Evolutionary conservation across 75 land plant genomes (phyloP).

Genomic region (Picea glauca): DNA sequence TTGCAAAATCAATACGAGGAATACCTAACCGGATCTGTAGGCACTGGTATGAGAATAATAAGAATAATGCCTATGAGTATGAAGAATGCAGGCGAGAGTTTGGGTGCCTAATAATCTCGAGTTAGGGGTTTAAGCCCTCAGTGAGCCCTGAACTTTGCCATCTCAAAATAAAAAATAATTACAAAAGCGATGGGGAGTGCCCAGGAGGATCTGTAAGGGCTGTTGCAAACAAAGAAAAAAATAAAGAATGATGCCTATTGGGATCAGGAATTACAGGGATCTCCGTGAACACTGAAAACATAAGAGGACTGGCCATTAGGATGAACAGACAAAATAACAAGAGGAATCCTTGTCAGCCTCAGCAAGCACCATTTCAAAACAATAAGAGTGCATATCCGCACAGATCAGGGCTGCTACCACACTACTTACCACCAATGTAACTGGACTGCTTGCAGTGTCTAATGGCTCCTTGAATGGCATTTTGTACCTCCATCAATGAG

Average conservation of each 20-base stretch:
- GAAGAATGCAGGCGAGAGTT: not conserved
- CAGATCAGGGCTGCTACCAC: not conserved
- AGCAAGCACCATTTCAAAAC: not conserved
- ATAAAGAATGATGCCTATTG: not conserved
- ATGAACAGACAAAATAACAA: not conserved
- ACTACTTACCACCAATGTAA: not conserved
- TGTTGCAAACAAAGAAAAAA: not conserved
- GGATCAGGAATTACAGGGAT: not conserved
- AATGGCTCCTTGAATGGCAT: constrained; percentile 38
- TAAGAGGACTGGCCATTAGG: not conserved
- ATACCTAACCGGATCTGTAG: not conserved
- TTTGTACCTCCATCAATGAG: constrained; percentile 21
- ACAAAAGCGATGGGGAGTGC: too few species aligned
- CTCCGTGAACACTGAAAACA: too few species aligned
- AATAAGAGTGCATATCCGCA: too few species aligned
- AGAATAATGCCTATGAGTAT: not conserved
- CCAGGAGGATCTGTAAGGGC: too few species aligned
- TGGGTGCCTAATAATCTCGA: too few species aligned
- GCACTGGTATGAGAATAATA: too few species aligned
- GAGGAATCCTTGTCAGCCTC: not conserved
- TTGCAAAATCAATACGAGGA: constrained; percentile 1
- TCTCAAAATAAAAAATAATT: too few species aligned
- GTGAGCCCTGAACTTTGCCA: too few species aligned
- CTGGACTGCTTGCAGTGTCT: constrained; percentile 31
- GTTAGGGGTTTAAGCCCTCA: too few species aligned